phyloP scores from a whole-genome alignment of 768 basidiomycete species.

The Omphalotus guepiniiformis region DNA sequence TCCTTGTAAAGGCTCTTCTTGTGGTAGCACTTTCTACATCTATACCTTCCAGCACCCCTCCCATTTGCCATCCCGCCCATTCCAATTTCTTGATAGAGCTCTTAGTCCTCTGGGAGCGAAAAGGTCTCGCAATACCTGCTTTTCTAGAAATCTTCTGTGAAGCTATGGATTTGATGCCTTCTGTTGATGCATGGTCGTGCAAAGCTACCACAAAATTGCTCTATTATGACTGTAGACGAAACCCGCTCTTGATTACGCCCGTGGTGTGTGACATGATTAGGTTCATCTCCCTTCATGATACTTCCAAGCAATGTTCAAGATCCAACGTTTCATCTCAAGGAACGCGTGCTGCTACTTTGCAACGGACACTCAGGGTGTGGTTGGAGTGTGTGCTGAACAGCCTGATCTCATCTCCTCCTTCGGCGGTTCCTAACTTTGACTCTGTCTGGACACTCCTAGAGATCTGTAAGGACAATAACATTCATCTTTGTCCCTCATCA shows the following conservation, averaged over 20 bases:
- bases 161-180: slow-evolving; percentile 19
- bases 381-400: background rate
- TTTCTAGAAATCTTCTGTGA: slow-evolving; percentile 31
- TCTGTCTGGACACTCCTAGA: background rate
- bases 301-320: background rate
- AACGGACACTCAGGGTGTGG: slow-evolving; percentile 5
- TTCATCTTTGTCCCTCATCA: background rate
- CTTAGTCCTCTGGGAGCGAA: slow-evolving; percentile 33
- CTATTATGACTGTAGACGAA: background rate
- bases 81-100: slow-evolving; percentile 44
- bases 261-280: slow-evolving; percentile 26
- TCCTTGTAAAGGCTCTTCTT: slow-evolving; percentile 39
- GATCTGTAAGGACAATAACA: background rate
- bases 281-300: slow-evolving; percentile 6
- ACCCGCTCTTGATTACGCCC: slow-evolving; percentile 21
- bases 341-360: background rate
- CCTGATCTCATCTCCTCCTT: background rate
- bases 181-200: slow-evolving; percentile 35
- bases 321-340: background rate
- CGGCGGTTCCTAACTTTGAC: no score
- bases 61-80: slow-evolving; percentile 42
- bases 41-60: slow-evolving; percentile 19
- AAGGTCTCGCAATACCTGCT: slow-evolving; percentile 18
- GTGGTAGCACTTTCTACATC: slow-evolving; percentile 30
- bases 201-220: slow-evolving; percentile 34